Base-by-base conservation (phyloP, 495 filamentous ascomycete genomes). In the Hypoxylon rickii region DNA sequence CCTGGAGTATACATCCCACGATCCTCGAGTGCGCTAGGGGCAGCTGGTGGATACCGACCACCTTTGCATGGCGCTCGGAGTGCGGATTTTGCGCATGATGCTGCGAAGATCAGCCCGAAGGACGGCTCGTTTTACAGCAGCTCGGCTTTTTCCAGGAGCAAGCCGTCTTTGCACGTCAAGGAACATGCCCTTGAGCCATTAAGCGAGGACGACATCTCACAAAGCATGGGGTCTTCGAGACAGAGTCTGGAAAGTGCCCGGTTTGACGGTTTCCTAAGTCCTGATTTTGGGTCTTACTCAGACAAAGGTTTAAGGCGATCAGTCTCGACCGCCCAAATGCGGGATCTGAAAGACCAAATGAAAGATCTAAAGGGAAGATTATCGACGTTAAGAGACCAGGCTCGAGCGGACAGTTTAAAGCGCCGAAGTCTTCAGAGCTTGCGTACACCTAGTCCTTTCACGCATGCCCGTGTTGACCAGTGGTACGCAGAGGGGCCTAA, bases 301-400 rank as follows among this genome's bases (percentile, higher is more conserved):
- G 71, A 73, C n/a, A 69, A 70, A 21, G 72, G 68, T 5, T 53
- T 84, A 1, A 76, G 70, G 42, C 68, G 82, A 48, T 80, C 84
- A 12, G 69, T 74, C 19, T 85, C 83, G 12, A 82, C 85, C 24
- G 75, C 81, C 19, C 89, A 92, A 63, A 90, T 96, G 72, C 83
- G 88, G 18, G 89, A 90, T 65, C 77, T 97, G 12, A 88, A 89
- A 44, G 88, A 92, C 57, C 92, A 98, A 73, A 94, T 97, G 88
- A 86, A 92, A 59, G 92, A 92, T 58, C 76, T 98, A 18, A 91
- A 93, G 63, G 94, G 93, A 43, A 89, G 91, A 60, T 89, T 98
- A 16, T 96, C 92, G 3, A 87, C 79, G 8, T 72, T 98, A 24
- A 85, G 92, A 53, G 83, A 92, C 58, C 88, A 92, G 67, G 87